Percentiles rank a stretch among this genome's conserved stretches.
Conservation (phyloP, 345 rosid species). For the Dipteronia dyeriana region DNA sequence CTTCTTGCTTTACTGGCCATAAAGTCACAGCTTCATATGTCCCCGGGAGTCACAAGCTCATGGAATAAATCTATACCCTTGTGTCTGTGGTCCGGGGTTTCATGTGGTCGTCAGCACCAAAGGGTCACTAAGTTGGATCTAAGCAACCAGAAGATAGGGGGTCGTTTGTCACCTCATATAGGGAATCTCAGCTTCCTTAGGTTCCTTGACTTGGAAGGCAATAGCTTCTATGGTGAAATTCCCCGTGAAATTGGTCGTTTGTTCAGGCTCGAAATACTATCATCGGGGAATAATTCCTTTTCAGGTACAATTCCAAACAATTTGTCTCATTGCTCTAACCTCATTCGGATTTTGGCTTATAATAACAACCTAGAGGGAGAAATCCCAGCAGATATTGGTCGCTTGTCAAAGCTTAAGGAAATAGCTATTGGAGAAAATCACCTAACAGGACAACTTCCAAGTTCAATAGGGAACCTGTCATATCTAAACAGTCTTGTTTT, state of each 20-base stretch:
- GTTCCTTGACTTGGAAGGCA: neutral
- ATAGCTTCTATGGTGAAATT: constrained; percentile 6
- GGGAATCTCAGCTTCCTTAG: neutral
- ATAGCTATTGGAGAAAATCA: neutral
- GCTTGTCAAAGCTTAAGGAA: neutral
- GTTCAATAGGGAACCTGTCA: constrained; percentile 21
- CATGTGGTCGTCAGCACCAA: neutral
- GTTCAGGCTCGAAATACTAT: constrained; percentile 1
- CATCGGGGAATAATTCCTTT: constrained; percentile 9
- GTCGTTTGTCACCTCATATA: neutral
- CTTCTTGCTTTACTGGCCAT: neutral
- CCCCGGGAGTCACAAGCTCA: neutral
- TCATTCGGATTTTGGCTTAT: neutral
- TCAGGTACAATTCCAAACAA: neutral
- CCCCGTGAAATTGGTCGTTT: constrained; percentile 8
- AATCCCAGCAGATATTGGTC: neutral
- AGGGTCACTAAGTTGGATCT: neutral
- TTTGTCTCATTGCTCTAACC: constrained; percentile 10
- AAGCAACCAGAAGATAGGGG: neutral
- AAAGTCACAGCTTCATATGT: neutral
- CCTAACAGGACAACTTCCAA: constrained; percentile 17
- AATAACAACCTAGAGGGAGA: constrained; percentile 3
- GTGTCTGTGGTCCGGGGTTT: neutral
- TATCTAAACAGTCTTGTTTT: neutral
- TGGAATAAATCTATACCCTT: neutral